Evolutionary conservation across 1,284 basidiomycete genomes (phyloP).

Genomic region (Cystobasidium sp.): DNA sequence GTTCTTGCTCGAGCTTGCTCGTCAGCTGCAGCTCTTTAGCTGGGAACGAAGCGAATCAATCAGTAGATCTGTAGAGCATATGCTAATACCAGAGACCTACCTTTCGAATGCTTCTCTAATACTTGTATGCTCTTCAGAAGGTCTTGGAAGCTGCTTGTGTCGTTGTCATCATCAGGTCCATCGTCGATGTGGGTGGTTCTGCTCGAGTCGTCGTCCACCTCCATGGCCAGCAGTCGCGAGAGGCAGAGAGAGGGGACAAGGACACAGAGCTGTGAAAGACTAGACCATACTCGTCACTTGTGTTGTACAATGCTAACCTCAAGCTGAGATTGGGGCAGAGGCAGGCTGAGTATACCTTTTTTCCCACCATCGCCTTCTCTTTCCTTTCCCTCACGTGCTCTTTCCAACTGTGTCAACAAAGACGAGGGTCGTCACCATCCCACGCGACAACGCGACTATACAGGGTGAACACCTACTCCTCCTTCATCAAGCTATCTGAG

Average conservation of each 20-base stretch:
- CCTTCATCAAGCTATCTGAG: neutral
- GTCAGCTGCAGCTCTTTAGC: neutral
- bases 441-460: conserved; percentile 15
- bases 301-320: neutral
- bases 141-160: conserved; percentile 4
- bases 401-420: conserved; percentile 1
- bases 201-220: neutral
- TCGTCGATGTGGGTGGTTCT: neutral
- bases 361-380: neutral
- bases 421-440: neutral
- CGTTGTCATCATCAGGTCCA: neutral
- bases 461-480: neutral
- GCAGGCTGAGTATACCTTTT: neutral
- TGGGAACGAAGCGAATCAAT: neutral
- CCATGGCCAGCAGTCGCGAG: neutral
- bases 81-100: neutral
- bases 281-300: too few relatives aligned
- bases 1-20: conserved; percentile 6
- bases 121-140: neutral
- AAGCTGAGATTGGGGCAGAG: conserved; percentile 3
- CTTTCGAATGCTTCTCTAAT: conserved; percentile 16
- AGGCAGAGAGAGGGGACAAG: too few relatives aligned
- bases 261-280: too few relatives aligned
- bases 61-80: neutral
- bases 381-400: conserved; percentile 3